These are phyloP conservation scores for Aciculoconidium aculeatum DNA, from an alignment of 805 yeast genomes.

Conservation along the genomic window DNA sequence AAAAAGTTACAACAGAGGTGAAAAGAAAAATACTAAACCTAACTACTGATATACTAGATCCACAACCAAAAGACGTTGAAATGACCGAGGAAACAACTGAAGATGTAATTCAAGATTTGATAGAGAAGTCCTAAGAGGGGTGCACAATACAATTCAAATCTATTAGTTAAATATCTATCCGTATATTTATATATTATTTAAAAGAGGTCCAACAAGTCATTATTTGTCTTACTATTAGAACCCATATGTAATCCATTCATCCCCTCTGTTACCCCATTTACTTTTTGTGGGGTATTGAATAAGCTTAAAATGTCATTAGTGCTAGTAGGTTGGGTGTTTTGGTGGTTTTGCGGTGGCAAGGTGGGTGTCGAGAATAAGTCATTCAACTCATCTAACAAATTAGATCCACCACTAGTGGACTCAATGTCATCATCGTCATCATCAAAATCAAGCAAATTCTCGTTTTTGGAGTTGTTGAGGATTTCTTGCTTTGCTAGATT, in stretches of 20 bases:
- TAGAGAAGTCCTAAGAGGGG: too few relatives aligned
- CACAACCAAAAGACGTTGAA: slow-evolving; percentile 2
- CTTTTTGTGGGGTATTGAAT: slow-evolving; percentile 23
- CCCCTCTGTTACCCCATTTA: slow-evolving; percentile 7
- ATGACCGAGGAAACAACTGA: slow-evolving; percentile 4
- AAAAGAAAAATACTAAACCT: slow-evolving; percentile 28
- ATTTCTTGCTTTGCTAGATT: slow-evolving; percentile 74
- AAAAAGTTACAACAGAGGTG: slow-evolving; percentile 33
- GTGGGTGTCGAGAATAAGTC: slow-evolving; percentile 54
- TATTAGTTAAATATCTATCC: too few relatives aligned
- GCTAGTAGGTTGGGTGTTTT: slow-evolving; percentile 10
- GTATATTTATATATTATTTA: too few relatives aligned
- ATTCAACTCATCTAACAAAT: slow-evolving; percentile 66
- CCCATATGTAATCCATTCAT: slow-evolving; percentile 4
- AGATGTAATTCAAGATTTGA: too few relatives aligned
- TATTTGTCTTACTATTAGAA: slow-evolving; percentile 10
- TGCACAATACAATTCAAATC: too few relatives aligned
- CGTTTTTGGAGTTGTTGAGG: slow-evolving; percentile 58
- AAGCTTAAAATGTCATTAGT: slow-evolving; percentile 44
- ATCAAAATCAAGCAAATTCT: slow-evolving; percentile 81
- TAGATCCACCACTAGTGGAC: slow-evolving; percentile 16
- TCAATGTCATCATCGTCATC: slow-evolving; percentile 42
- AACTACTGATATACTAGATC: slow-evolving; percentile 5
- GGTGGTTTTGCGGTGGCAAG: slow-evolving; percentile 13
- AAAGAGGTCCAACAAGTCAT: slow-evolving; percentile 36